Conservation (phyloP, 768 basidiomycete species). For the Rhizopogon roseolus region DNA sequence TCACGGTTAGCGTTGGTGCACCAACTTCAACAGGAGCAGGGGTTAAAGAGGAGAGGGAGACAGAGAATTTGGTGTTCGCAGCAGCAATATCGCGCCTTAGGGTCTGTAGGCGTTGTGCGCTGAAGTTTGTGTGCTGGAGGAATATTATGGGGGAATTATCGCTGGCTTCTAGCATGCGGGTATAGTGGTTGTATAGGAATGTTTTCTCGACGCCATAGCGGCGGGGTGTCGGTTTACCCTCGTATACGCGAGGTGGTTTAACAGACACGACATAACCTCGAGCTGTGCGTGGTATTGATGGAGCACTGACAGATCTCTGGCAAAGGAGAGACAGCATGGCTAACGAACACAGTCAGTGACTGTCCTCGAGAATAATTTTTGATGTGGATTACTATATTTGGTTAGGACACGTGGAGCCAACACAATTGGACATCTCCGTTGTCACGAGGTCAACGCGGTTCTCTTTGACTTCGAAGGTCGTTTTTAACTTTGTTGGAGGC, state of each 20-base stretch:
- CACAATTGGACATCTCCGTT: constrained; percentile 13
- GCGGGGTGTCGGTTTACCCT: constrained; percentile 54
- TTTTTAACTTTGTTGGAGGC: constrained; percentile 4
- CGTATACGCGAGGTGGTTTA: constrained; percentile 43
- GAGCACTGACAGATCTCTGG: constrained; percentile 2
- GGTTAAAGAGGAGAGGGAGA: constrained; percentile 24
- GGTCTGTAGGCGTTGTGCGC: constrained; percentile 58
- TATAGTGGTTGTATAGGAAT: constrained; percentile 78
- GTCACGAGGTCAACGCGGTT: constrained; percentile 23
- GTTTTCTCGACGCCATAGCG: constrained; percentile 76
- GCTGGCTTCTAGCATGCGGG: constrained; percentile 59
- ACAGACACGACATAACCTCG: constrained; percentile 58
- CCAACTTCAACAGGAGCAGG: constrained; percentile 28
- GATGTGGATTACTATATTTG: no score
- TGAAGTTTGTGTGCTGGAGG: constrained; percentile 74
- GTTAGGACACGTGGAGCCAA: not conserved
- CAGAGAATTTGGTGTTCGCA: constrained; percentile 41
- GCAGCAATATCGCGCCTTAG: constrained; percentile 64
- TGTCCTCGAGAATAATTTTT: constrained; percentile 1
- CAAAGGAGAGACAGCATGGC: constrained; percentile 8
- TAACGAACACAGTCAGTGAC: not conserved
- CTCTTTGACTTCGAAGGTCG: constrained; percentile 11
- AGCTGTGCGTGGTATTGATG: constrained; percentile 14
- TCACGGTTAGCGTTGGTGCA: constrained; percentile 57
- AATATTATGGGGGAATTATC: constrained; percentile 63